Evolutionary conservation across 805 yeast species (phyloP), one percentile per base, ranked within the genome.

Genomic region (Wickerhamomyces chambardii): DNA sequence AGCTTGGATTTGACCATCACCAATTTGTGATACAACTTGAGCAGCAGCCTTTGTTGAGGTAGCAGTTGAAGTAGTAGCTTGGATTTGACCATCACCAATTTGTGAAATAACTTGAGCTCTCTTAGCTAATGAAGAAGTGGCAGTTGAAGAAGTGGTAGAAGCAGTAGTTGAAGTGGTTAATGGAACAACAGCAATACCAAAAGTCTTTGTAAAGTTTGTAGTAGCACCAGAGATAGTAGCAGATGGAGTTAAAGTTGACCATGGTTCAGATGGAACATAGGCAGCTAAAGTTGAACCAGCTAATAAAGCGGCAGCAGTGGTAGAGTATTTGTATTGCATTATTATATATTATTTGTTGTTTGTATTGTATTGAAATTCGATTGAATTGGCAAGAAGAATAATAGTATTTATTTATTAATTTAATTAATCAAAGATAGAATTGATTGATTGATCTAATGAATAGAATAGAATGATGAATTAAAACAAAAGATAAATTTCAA

Each of bases 211-310:
- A 50, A 57, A 59, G 31, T 55, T 54, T 31, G 67, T 55, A 24
- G 55, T 36, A 41, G 63, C 70, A 40, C 59, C 57, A 26, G 51
- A 36, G 31, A 65, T 59, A 33, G 53, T 35, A 35, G 59, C 51
- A 24, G 50, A 43, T 48, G 70, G 68, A 15, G 67, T 64, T 50
- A 64, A 50, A 41, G 68, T 63, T 31, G 62, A 42, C 69, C 69
- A 64, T 41, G 64, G 62, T 36, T 58, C 79, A 38, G 76, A 57
- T 43, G 84, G 84, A 45, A 76, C 74, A 47, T 70, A 69, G 38
- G 84, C 85, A 35, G 82, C 82, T 37, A 70, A 37, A 27, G 78
- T 65, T 15, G 67, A 39, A 19, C 73, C 58, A 38, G 69, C 66
- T 33, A 75, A 55, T 44, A 74, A 58, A 35, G 69, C 54, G 38